Conservation (phyloP, 177 flowering plant species). For the Tripterygium wilfordii region DNA sequence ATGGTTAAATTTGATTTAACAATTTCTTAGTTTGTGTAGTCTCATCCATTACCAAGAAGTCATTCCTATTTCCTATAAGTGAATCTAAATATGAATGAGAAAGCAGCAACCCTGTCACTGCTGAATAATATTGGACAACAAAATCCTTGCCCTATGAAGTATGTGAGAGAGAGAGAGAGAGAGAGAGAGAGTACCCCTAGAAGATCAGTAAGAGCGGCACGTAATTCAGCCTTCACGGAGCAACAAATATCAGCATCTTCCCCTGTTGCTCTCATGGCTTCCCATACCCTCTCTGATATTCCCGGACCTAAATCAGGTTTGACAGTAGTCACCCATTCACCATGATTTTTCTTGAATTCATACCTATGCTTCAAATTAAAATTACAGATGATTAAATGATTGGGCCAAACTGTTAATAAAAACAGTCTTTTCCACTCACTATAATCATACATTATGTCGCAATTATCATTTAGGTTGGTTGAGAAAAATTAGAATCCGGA, state of each 20-base stretch:
- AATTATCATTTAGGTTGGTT: neutral
- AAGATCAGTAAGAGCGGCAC: constrained; percentile 55
- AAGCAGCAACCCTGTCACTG: no score
- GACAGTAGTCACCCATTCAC: constrained; percentile 65
- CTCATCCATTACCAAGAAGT: no score
- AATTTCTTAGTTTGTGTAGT: no score
- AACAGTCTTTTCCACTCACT: neutral
- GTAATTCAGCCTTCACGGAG: constrained; percentile 47
- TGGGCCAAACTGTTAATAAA: neutral
- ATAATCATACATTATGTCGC: neutral
- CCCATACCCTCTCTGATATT: constrained; percentile 64
- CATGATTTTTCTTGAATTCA: constrained; percentile 90
- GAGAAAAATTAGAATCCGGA: neutral
- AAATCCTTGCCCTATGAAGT: neutral
- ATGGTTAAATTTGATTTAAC: no score
- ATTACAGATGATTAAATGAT: neutral
- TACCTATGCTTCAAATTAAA: constrained; percentile 37
- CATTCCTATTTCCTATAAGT: no score
- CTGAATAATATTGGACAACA: no score
- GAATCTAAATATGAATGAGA: no score
- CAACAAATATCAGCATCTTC: constrained; percentile 46
- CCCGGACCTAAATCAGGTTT: constrained; percentile 85
- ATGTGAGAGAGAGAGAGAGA: neutral
- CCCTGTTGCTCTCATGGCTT: constrained; percentile 50
- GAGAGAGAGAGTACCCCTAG: constrained; percentile 51